phyloP scores from a whole-genome alignment of 2,329 filamentous ascomycete species.

The Ophiostoma angusticollis region DNA sequence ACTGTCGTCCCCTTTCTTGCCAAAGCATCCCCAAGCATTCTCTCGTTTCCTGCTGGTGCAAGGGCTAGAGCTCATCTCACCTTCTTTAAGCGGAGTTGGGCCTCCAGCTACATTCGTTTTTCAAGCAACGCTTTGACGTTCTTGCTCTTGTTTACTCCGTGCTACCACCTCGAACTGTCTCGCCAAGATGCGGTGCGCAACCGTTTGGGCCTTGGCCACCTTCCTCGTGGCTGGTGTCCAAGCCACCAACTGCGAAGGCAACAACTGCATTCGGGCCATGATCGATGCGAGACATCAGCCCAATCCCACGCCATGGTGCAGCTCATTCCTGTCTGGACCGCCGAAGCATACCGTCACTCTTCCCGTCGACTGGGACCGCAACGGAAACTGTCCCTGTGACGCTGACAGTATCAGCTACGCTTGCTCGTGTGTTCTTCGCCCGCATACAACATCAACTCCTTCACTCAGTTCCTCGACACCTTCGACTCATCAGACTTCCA shows the following conservation, averaged over 20 bases:
- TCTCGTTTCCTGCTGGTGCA: no score
- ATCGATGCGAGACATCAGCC: background rate
- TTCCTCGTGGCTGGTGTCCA: conserved; percentile 2
- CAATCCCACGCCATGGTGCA: conserved; percentile 7
- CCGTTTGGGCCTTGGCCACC: conserved; percentile 1
- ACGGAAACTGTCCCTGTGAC: conserved; percentile 6
- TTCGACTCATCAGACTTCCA: no score
- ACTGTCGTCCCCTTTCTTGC: no score
- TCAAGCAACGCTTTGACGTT: no score
- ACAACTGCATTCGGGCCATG: conserved; percentile 11
- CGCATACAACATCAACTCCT: background rate
- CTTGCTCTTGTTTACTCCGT: no score
- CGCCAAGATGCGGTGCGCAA: conserved; percentile 4
- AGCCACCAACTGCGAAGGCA: conserved; percentile 1
- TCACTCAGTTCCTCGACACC: background rate
- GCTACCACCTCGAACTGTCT: no score
- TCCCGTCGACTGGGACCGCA: conserved; percentile 6
- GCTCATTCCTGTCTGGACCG: conserved; percentile 2
- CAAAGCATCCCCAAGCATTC: no score
- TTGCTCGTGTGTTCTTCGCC: conserved; percentile 7
- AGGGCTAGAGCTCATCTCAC: no score
- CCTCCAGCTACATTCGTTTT: no score
- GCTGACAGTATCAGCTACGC: conserved; percentile 4
- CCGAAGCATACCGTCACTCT: background rate
- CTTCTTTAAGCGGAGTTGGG: no score